Conservation (phyloP, 768 basidiomycete species). For the Suillus cothurnatus region DNA sequence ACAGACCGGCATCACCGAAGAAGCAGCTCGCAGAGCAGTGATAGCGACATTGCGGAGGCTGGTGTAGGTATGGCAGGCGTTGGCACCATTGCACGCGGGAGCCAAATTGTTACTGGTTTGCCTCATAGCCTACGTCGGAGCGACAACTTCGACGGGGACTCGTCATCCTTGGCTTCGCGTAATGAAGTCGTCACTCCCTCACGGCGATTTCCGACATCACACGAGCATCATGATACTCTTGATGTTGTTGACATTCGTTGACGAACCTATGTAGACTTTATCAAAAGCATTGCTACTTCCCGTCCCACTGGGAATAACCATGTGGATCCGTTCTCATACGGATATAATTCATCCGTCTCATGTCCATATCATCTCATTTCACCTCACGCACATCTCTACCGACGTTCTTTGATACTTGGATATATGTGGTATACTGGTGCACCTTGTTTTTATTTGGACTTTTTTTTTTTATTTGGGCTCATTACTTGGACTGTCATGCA, state of each 20-base stretch:
- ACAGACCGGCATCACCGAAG: conserved; percentile 27
- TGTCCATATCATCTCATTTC: neutral
- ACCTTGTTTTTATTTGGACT: conserved; percentile 1
- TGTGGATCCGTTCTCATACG: conserved; percentile 3
- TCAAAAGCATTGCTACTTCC: neutral
- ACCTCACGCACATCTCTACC: neutral
- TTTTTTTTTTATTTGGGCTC: neutral
- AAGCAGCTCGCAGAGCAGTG: conserved; percentile 15
- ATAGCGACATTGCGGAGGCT: conserved; percentile 23
- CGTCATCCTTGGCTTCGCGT: neutral
- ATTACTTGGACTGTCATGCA: neutral
- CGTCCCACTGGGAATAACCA: neutral
- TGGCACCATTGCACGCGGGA: conserved; percentile 43
- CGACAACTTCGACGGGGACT: conserved; percentile 14
- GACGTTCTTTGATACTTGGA: neutral
- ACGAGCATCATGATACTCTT: conserved; percentile 1
- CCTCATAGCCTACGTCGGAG: conserved; percentile 16
- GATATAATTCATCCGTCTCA: neutral
- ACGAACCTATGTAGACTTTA: neutral
- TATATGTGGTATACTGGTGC: neutral
- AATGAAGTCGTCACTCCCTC: neutral
- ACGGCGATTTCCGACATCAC: neutral
- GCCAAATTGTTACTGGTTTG: conserved; percentile 23
- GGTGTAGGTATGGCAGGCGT: conserved; percentile 47
- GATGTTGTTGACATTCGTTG: conserved; percentile 1